Evolutionary conservation across 352 stramenopile species (phyloP).

Genomic region (Phytophthora parvispora): DNA sequence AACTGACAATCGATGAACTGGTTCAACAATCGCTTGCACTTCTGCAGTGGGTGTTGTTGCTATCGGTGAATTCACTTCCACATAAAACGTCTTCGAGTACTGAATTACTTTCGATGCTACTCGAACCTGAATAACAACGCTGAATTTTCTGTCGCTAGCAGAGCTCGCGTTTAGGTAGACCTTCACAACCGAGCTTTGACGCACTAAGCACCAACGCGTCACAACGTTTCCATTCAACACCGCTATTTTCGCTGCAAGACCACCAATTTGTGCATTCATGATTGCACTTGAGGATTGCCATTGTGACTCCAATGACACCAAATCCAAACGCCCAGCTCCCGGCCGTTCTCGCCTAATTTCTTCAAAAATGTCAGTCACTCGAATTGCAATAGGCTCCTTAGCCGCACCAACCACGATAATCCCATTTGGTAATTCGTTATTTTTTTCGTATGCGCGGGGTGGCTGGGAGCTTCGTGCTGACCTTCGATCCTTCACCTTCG

Average conservation of each 20-base stretch:
- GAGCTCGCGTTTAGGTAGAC: slow-evolving; percentile 14
- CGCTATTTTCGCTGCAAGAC: slow-evolving; percentile 9
- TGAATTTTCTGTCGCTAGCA: slow-evolving; percentile 8
- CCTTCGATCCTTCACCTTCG: not conserved
- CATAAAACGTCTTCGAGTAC: slow-evolving; percentile 11
- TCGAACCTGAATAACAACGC: slow-evolving; percentile 17
- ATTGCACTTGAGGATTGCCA: slow-evolving; percentile 21
- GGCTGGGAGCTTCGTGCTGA: not conserved
- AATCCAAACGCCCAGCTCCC: not conserved
- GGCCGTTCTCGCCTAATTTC: slow-evolving; percentile 6
- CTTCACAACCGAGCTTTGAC: slow-evolving; percentile 13
- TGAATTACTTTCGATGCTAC: not conserved
- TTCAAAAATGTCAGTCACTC: slow-evolving; percentile 23
- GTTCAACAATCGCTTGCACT: not conserved
- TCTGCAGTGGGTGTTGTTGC: not conserved
- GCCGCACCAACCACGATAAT: not conserved
- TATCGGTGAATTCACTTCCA: not conserved
- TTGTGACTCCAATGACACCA: slow-evolving; percentile 26
- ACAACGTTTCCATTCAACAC: slow-evolving; percentile 2
- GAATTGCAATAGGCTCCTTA: slow-evolving; percentile 11
- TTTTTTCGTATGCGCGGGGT: not conserved
- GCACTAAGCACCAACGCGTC: slow-evolving; percentile 36
- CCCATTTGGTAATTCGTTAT: not conserved
- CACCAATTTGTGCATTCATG: slow-evolving; percentile 20
- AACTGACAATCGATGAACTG: not conserved